Conservation (phyloP, 371 early-diverging fungal species). For the Mucor mucedo region DNA sequence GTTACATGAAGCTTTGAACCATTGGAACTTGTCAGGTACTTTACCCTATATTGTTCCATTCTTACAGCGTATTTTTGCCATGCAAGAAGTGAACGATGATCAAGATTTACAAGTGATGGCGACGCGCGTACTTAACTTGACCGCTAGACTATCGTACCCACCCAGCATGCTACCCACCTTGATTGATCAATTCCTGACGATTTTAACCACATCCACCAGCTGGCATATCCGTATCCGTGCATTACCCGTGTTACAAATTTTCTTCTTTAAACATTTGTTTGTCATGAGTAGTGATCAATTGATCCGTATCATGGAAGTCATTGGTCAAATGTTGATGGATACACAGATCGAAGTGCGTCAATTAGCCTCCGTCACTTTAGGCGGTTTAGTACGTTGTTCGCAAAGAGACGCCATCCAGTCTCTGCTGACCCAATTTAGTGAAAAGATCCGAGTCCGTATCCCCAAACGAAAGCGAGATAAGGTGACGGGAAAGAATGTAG, state of each 20-base stretch:
- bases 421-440: conserved; percentile 50
- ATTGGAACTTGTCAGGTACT: conserved; percentile 58
- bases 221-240: conserved; percentile 80
- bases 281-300: conserved; percentile 57
- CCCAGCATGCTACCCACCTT: conserved; percentile 54
- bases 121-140: conserved; percentile 52
- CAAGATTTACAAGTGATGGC: conserved; percentile 73
- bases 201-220: conserved; percentile 58
- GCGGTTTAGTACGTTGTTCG: conserved; percentile 88
- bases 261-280: conserved; percentile 79
- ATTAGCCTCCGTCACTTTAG: conserved; percentile 80
- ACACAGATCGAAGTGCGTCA: conserved; percentile 85
- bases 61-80: conserved; percentile 65
- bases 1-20: conserved; percentile 61
- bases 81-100: conserved; percentile 81
- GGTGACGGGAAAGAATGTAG: conserved; percentile 50
- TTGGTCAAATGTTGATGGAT: conserved; percentile 71
- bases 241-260: conserved; percentile 79
- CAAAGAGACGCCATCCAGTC: conserved; percentile 72
- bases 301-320: conserved; percentile 63
- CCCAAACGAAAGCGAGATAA: conserved; percentile 52
- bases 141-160: conserved; percentile 64
- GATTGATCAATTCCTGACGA: conserved; percentile 60
- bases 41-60: conserved; percentile 59
- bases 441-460: conserved; percentile 40